phyloP scores from a whole-genome alignment of 768 basidiomycete species.

The Suillus lakei region DNA sequence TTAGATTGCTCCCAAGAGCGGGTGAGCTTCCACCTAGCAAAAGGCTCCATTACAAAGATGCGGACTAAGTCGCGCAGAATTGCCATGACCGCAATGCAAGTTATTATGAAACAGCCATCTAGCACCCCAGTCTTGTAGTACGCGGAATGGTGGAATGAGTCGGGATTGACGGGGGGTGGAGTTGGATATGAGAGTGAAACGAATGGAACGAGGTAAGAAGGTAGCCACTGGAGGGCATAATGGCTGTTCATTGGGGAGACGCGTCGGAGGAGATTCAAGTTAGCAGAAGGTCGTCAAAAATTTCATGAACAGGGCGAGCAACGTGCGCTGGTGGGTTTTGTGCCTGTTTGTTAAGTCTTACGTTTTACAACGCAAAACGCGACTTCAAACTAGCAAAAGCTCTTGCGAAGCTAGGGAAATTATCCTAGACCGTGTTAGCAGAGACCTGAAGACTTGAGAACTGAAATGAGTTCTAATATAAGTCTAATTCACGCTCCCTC shows the following conservation, averaged over 20 bases:
- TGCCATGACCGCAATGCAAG: slow-evolving; percentile 89
- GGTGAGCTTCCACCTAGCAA: slow-evolving; percentile 77
- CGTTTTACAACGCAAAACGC: slow-evolving; percentile 33
- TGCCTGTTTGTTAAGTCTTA: slow-evolving; percentile 35
- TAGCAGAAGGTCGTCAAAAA: slow-evolving; percentile 32
- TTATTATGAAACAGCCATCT: slow-evolving; percentile 80
- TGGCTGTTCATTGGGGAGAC: slow-evolving; percentile 41
- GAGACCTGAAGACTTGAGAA: not conserved
- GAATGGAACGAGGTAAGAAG: slow-evolving; percentile 66
- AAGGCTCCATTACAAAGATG: slow-evolving; percentile 75
- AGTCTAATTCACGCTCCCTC: not conserved
- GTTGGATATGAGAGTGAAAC: slow-evolving; percentile 75
- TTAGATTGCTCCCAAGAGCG: slow-evolving; percentile 47
- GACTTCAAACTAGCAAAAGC: slow-evolving; percentile 19
- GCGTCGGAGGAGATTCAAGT: slow-evolving; percentile 23
- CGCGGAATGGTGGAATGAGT: slow-evolving; percentile 71
- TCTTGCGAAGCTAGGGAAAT: slow-evolving; percentile 13
- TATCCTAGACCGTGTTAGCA: slow-evolving; percentile 1
- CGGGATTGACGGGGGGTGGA: slow-evolving; percentile 55
- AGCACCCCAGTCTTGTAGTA: slow-evolving; percentile 77
- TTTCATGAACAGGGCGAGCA: slow-evolving; percentile 34
- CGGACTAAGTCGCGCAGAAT: slow-evolving; percentile 80
- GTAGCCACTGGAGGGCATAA: slow-evolving; percentile 47
- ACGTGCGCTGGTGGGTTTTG: slow-evolving; percentile 28
- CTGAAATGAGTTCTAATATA: not conserved